Evolutionary conservation across 768 basidiomycete genomes (phyloP), one percentile per base, ranked within the genome.

Genomic region (Paxillus involutus): DNA sequence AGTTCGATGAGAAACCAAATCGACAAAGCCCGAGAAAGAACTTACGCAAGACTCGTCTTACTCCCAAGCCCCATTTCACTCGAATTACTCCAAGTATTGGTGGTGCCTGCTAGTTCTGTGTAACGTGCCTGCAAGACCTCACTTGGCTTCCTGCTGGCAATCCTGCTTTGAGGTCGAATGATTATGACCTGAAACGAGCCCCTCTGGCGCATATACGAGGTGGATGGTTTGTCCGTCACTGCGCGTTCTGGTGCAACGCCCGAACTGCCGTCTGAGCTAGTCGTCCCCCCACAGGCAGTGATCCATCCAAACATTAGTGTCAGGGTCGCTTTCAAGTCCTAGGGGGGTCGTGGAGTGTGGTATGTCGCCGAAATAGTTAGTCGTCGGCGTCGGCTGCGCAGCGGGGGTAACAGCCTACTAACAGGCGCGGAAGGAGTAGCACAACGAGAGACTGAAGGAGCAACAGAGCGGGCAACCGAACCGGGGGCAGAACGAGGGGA

Each of bases 291-390:
- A 24, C 24, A n/a, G n/a, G n/a, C n/a, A n/a, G n/a, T n/a, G n/a
- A n/a, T n/a, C n/a, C n/a, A n/a, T 70, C 69, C 70, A 70, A 24
- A 70, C 63, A 9, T 72, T 71, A 12, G 50, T 21, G 9, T 57
- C 58, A 1, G 60, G 51, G 13, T 68, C 62, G 17, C 57, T 21
- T 21, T 21, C 21, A 16, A 61, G 42, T n/a, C 47, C 63, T 12
- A 24, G 0, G 3, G 68, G 66, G 14, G 68, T 65, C 9, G 61
- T 57, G 26, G 69, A 59, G 24, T 60, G 70, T 6, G 66, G 59
- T 1, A 64, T 62, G 24, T 66, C 58, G 19, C 54, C 58, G 14
- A 70, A 70, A 42, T 72, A 70, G 21, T 43, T 47, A 0, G 46
- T 9, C 8, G 48, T 0, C 10, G 47, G 30, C 26, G 49, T 29